Evolutionary conservation across 768 basidiomycete species (phyloP), one percentile per base, ranked within the genome.

Genomic region (Pulveroboletus sp.): DNA sequence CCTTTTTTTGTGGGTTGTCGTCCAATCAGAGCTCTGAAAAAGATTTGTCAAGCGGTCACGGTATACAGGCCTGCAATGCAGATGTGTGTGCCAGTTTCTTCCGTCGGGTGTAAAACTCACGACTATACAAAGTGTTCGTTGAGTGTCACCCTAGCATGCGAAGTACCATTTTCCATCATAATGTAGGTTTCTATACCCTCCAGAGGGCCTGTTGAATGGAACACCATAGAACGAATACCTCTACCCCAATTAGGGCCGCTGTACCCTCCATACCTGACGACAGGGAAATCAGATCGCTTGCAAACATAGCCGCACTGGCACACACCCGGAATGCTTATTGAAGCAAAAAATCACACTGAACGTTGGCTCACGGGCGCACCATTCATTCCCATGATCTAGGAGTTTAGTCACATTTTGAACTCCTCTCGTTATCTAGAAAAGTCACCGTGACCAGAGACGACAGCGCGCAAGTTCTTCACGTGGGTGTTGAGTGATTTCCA

Each of bases 311-410:
- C 4, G n/a, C 22, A 7, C 7, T 5, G 32, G 38, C 10, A 14
- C 1, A 38, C 55, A 86, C 81, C 86, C 86, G 2, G 85, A 83
- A 61, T 89, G 87, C 62, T 89, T 89, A 59, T 77, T 32, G 54
- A 89, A 90, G 62, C 87, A 90, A 63, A 88, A 86, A 0, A 85
- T 76, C 9, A 85, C 75, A 34, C 78, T 68, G 52, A 80, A 80
- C 4, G 73, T 74, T 2, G 76, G 76, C 51, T 87, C 83, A 16
- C 84, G 79, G 8, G 78, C 77, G 52, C 87, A 89, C 87, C 87
- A 89, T 62, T 88, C 85, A 50, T 89, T 76, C 1, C 87, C 87
- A 54, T 89, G 87, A 61, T 85, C 86, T 85, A 54, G 54, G 41
- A 23, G 19, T 34, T 14, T 12, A 16, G 29, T 55, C 32, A 49